Base-by-base conservation (phyloP, 2,329 filamentous ascomycete genomes). In the Chalaropsis ovoidea region DNA sequence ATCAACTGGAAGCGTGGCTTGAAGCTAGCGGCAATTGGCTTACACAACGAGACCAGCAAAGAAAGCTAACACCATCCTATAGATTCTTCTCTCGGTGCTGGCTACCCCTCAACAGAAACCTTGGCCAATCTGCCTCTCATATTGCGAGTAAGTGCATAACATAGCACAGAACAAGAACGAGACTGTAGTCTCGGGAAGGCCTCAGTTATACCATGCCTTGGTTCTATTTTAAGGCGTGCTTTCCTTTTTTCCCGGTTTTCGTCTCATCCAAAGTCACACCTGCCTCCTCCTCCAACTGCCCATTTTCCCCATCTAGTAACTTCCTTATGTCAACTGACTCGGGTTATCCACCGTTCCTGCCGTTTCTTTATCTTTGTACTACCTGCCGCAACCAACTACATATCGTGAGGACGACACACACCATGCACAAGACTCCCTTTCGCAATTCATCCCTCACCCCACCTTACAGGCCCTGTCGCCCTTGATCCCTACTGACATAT, bases 11-110 rank as follows among this genome's bases (percentile, higher is more conserved):
- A 31, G 31, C 31, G 31, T 31, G n/a, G 24, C 19, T 22, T 27
- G 19, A 54, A 6, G 22, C 49, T 35, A 56, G 27, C 22, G 6
- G 22, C 24, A 61, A 61, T 19, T 43, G 27, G 24, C 39, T 35
- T 64, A 42, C 22, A 56, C 45, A 49, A n/a, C 42, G 42, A 15
- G 2, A 63, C 35, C 3, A 47, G 8, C 49, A 31, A 41, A 15
- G n/a, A 47, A 31, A 24, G 8, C 31, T 63, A 54, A 65, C 35
- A n/a, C n/a, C 27, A 11, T 65, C 24, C 45, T 65, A 19, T 17
- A 71, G 70, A 70, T 65, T 42, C 69, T 11, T 69, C 69, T 22
- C 69, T 72, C 67, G 72, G 71, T 45, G 67, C 71, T 45, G 73
- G 72, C 35, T 72, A 71, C 52, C 62, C 67, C 15, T 60, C 72